phyloP scores from a whole-genome alignment of 192 early-diverging fungal species.

The Linnemannia hyalina region DNA sequence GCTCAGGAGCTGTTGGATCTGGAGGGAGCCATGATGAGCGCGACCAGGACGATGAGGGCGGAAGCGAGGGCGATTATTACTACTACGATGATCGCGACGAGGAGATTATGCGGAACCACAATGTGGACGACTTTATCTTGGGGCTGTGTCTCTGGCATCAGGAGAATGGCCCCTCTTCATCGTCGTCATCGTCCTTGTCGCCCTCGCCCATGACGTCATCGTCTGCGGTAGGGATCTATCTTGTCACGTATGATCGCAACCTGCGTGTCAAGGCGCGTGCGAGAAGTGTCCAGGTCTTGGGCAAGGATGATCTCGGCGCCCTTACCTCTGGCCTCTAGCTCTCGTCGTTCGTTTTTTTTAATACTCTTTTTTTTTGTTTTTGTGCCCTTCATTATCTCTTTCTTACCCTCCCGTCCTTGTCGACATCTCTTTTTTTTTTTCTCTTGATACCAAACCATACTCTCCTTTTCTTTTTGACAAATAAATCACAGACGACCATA shows the following conservation, averaged over 20 bases:
- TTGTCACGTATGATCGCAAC: conserved; percentile 73
- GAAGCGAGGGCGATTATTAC: conserved; percentile 46
- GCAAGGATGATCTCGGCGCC: conserved; percentile 46
- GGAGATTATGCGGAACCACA: conserved; percentile 64
- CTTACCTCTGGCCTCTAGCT: conserved; percentile 24
- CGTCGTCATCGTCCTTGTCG: background rate
- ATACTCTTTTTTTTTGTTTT: background rate
- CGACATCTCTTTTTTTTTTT: background rate
- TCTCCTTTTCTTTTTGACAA: background rate
- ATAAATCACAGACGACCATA: background rate
- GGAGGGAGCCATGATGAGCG: conserved; percentile 14
- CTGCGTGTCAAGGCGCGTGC: conserved; percentile 70
- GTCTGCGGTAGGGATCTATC: conserved; percentile 15
- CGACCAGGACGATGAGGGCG: conserved; percentile 1
- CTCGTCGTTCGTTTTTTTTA: background rate
- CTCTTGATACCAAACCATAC: background rate
- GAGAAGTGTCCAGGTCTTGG: conserved; percentile 62
- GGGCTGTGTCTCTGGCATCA: conserved; percentile 67
- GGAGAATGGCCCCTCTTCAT: conserved; percentile 19
- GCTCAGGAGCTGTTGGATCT: background rate
- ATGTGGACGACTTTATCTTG: conserved; percentile 72
- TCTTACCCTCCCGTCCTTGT: background rate
- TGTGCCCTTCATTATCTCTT: background rate
- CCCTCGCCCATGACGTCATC: background rate
- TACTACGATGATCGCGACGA: conserved; percentile 58